phyloP scores from a whole-genome alignment of 164 flowering plant genomes.

The Magnolia changhungtana region DNA sequence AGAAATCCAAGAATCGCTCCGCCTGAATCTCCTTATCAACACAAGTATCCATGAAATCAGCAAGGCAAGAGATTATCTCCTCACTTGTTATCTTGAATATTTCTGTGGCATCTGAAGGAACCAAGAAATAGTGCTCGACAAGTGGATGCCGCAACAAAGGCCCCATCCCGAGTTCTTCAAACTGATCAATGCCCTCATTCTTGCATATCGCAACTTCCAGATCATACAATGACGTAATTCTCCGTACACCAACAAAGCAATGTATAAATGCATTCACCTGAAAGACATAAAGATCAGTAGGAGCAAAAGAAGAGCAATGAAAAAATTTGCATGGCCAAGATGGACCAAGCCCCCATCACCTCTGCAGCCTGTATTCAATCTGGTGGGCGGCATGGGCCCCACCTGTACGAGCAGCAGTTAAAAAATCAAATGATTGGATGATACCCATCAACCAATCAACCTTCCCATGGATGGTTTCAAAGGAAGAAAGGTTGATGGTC shows the following conservation, averaged over 20 bases:
- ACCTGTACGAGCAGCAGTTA: neutral
- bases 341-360: neutral
- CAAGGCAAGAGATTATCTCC: constrained; percentile 50
- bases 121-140: constrained; percentile 59
- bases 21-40: constrained; percentile 28
- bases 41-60: constrained; percentile 28
- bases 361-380: neutral
- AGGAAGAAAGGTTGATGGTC: neutral
- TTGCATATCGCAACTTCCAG: constrained; percentile 74
- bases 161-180: constrained; percentile 88
- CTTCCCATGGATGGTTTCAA: neutral
- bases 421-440: neutral
- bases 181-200: constrained; percentile 57
- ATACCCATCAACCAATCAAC: neutral
- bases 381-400: neutral
- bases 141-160: constrained; percentile 78
- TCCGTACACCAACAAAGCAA: constrained; percentile 71
- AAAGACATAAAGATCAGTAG: neutral
- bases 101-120: constrained; percentile 37
- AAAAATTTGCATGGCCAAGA: neutral
- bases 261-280: constrained; percentile 81
- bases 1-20: constrained; percentile 56
- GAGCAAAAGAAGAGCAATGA: neutral
- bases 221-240: constrained; percentile 68
- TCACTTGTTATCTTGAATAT: constrained; percentile 54